Evolutionary conservation across 805 yeast species (phyloP).

Genomic region (Metschnikowia shivogae): DNA sequence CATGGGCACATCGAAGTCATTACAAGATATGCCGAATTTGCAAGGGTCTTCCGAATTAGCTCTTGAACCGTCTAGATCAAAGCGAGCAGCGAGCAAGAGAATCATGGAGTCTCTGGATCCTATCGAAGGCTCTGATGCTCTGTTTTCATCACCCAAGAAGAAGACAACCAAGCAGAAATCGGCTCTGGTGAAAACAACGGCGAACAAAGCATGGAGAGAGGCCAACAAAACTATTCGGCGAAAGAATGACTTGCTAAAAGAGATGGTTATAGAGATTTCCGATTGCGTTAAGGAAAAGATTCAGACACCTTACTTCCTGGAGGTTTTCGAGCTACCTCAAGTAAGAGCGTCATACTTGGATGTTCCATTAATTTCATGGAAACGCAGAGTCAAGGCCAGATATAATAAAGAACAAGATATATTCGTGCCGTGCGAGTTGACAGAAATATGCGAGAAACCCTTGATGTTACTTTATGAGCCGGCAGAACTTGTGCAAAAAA

Average conservation of each 20-base stretch:
- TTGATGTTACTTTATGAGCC: constrained; percentile 46
- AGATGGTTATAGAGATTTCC: constrained; percentile 47
- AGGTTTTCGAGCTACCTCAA: constrained; percentile 19
- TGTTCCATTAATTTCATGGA: constrained; percentile 49
- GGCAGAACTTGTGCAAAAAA: constrained; percentile 33
- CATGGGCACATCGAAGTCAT: no score
- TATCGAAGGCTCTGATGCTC: background rate
- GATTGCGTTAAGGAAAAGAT: constrained; percentile 20
- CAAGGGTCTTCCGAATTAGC: background rate
- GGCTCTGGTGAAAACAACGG: constrained; percentile 6
- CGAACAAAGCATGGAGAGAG: constrained; percentile 27
- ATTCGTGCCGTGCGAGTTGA: constrained; percentile 50
- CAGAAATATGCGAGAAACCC: constrained; percentile 40
- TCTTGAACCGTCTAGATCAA: background rate
- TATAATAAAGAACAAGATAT: constrained; percentile 48
- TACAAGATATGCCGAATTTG: no score
- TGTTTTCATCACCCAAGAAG: constrained; percentile 10
- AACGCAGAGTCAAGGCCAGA: constrained; percentile 43
- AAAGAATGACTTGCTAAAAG: constrained; percentile 48
- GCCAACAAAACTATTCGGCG: constrained; percentile 37
- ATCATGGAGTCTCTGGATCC: constrained; percentile 1
- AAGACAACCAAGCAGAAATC: background rate
- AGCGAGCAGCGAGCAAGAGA: background rate
- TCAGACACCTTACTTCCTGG: constrained; percentile 19
- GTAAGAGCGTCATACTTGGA: constrained; percentile 21